Evolutionary conservation across 441 rosid species (phyloP), one percentile per base, ranked within the genome.

Genomic region (Populus hybrid): DNA sequence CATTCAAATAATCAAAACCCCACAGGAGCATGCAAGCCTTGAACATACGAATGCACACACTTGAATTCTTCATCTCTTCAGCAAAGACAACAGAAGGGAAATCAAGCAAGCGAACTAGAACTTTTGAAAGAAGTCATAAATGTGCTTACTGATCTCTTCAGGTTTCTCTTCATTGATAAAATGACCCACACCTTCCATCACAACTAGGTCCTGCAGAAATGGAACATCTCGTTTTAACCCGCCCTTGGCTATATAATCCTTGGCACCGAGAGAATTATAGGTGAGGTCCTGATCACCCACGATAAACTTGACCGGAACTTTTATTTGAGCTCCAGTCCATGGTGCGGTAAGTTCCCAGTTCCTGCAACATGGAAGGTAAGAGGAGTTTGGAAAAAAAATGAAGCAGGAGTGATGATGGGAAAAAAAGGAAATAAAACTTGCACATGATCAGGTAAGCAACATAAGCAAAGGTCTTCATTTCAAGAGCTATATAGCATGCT

Each of bases 111-210:
- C 14, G 4, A 10, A 10, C 46, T 42, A 42, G 57, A 46, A 14
- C 57, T 14, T 46, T 12, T 72, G 71, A 18, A 86, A 80, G 84
- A 87, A 90, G 65, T 88, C 84, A 35, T 35, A 14, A 14, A 46
- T 14, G 57, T 46, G 57, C 70, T 69, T 63, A 70, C 77, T 90
- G 83, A 83, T 77, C 78, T 90, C 86, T 67, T 83, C 81, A 10
- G 90, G 71, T 70, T 69, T 86, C 80, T 90, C 90, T 79, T 89
- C 86, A 86, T 86, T 85, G 73, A 83, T 81, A 67, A 85, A 89
- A 68, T 89, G 91, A 40, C 85, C 87, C 36, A 73, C 87, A 42
- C 82, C 86, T 78, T 87, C 85, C 77, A 87, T 82, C 65, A 87
- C 85, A 34, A 84, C 86, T 14, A 85, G 34, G 73, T 87, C 90